These are phyloP conservation scores for Eucalyptus marginata DNA, from an alignment of 345 rosid species.

Conservation along the genomic window DNA sequence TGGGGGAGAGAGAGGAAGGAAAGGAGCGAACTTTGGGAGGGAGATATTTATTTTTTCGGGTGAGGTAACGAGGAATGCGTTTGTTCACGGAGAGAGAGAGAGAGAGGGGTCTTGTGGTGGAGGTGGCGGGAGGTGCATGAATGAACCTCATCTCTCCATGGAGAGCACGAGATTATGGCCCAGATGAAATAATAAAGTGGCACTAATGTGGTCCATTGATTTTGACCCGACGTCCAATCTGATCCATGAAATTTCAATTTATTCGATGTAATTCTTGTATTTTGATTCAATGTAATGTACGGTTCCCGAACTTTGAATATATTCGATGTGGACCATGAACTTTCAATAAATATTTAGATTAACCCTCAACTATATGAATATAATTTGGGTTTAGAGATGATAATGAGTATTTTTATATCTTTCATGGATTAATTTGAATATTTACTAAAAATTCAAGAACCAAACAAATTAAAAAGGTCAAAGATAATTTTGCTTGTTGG, in stretches of 20 bases:
- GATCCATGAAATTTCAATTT: rapidly evolving
- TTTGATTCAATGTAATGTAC: rapidly evolving
- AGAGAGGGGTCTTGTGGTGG: not conserved
- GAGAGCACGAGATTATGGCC: not conserved
- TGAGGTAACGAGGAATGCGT: not conserved
- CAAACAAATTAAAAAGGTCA: too few species aligned
- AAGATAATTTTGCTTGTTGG: rapidly evolving
- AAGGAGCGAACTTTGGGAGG: not conserved
- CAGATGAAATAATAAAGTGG: not conserved
- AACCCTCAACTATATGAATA: not conserved
- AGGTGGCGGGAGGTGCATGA: not conserved
- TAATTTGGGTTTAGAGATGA: not conserved
- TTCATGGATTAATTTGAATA: rapidly evolving
- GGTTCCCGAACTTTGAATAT: rapidly evolving
- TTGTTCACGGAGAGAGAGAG: not conserved
- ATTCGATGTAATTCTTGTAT: rapidly evolving
- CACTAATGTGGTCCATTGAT: not conserved
- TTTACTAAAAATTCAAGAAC: rapidly evolving
- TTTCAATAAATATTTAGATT: rapidly evolving
- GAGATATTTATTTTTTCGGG: not conserved
- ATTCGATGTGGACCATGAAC: rapidly evolving
- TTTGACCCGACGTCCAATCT: not conserved
- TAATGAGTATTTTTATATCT: not conserved
- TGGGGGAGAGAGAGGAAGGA: not conserved
- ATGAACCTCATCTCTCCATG: not conserved